phyloP scores from a whole-genome alignment of 1,139 yeast species.

The Wickerhamomyces sp. region DNA sequence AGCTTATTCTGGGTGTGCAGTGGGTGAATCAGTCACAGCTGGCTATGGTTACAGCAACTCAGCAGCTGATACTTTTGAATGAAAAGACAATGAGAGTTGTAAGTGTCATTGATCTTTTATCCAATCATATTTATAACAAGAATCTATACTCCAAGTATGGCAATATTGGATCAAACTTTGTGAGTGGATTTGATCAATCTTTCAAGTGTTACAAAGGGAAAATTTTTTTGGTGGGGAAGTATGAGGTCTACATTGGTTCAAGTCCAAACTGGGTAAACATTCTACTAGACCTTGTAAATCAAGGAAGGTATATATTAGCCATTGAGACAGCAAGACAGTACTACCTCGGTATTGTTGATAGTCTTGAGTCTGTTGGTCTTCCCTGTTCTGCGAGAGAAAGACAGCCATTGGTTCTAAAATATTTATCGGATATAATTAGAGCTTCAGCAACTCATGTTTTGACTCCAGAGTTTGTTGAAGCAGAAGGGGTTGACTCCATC shows the following conservation, averaged over 20 bases:
- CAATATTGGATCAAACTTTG: conserved; percentile 13
- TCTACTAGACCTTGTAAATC: conserved; percentile 43
- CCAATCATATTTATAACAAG: conserved; percentile 38
- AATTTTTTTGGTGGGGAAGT: conserved; percentile 44
- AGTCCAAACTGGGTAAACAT: conserved; percentile 74
- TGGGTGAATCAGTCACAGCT: conserved; percentile 57
- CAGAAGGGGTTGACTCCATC: conserved; percentile 6
- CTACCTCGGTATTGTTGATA: conserved; percentile 43
- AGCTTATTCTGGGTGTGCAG: conserved; percentile 46
- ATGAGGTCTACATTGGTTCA: conserved; percentile 50
- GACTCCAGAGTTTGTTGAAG: conserved; percentile 7
- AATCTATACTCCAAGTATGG: conserved; percentile 22
- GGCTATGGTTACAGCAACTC: conserved; percentile 42
- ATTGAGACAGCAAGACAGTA: conserved; percentile 49
- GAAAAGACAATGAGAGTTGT: conserved; percentile 34
- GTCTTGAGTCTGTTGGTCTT: conserved; percentile 45
- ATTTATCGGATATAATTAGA: conserved; percentile 44
- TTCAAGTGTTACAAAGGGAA: conserved; percentile 39
- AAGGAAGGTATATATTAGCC: conserved; percentile 49
- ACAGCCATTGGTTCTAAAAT: conserved; percentile 43
- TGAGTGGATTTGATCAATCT: conserved; percentile 26
- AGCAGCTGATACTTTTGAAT: conserved; percentile 38
- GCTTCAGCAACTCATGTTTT: conserved; percentile 23
- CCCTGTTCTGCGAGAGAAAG: conserved; percentile 43
- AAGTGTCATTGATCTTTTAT: conserved; percentile 36